Evolutionary conservation across 768 basidiomycete genomes (phyloP), one percentile per base, ranked within the genome.

Genomic region (Baorangia bicolor): DNA sequence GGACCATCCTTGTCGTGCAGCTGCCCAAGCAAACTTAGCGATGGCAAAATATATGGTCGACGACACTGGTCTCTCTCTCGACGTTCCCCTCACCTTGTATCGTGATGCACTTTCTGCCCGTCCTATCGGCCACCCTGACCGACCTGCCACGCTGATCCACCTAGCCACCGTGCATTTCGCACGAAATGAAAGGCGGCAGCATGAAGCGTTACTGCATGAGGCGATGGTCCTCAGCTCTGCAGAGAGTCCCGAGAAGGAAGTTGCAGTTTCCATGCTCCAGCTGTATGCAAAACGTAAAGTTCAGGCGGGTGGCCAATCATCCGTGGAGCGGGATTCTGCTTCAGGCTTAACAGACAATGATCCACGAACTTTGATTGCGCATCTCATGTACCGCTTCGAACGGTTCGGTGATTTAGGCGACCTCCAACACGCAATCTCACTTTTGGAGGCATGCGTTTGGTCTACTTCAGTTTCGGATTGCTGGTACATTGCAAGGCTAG

Each of bases 1-100:
- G 18, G 49, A 57, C 20, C 53, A 58, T 14, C 54, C 43, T 6
- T 45, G 57, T 46, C 54, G 43, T 37, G 48, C 57, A 1, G 57
- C 44, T 21, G 54, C 42, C 9, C 43, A 40, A 3, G 46, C 57
- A 28, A 58, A 58, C 18, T 1, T 56, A 18, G 57, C 57, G 31
- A 23, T 2, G 8, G 53, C 56, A 42, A 38, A 48, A 16, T 45
- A 55, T 8, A n/a, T 48, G 20, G 42, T 45, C 16, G 39, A 30
- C 11, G 25, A 18, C 33, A 38, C 20, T 20, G 43, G 20, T 23
- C 4, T 37, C 14, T 41, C 51, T 40, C 25, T 51, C 3, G 49
- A 58, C 6, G 28, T 40, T 23, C 37, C 57, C 5, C 20, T 47
- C 13, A 1, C 18, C 1, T 42, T 57, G 38, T 50, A 59, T 12